Conservation (phyloP, 2,329 filamentous ascomycete genomes). For the Aureobasidium melanogenum region DNA sequence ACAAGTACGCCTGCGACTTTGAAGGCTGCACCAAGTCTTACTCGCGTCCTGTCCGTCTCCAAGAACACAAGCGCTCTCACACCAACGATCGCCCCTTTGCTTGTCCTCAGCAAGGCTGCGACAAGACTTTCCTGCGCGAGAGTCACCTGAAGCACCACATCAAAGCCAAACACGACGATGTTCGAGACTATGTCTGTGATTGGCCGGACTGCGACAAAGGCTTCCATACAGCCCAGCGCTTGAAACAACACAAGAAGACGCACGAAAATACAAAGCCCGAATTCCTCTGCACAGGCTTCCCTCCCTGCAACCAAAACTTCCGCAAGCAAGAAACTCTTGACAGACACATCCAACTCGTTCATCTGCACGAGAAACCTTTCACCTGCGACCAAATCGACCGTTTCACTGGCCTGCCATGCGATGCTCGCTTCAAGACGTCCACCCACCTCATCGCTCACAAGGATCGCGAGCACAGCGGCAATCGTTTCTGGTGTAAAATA, state of each 20-base stretch:
- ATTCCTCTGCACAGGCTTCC: conserved; percentile 62
- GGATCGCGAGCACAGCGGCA: conserved; percentile 58
- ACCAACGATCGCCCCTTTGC: conserved; percentile 73
- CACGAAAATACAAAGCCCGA: conserved; percentile 67
- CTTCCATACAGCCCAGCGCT: conserved; percentile 68
- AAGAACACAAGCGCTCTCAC: conserved; percentile 75
- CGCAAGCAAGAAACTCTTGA: conserved; percentile 81
- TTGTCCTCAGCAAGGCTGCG: conserved; percentile 62
- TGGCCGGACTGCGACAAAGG: conserved; percentile 67
- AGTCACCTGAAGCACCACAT: conserved; percentile 82
- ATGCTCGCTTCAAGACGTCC: conserved; percentile 63
- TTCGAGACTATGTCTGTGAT: conserved; percentile 63
- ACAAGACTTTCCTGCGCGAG: conserved; percentile 76
- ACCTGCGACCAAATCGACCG: conserved; percentile 54
- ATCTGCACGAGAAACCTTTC: conserved; percentile 64
- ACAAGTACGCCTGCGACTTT: conserved; percentile 68
- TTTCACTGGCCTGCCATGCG: conserved; percentile 49
- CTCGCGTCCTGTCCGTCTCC: conserved; percentile 73
- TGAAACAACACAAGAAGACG: conserved; percentile 65
- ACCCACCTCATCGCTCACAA: conserved; percentile 64
- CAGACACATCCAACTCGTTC: conserved; percentile 69
- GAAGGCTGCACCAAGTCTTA: conserved; percentile 72
- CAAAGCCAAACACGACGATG: conserved; percentile 67
- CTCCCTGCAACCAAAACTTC: conserved; percentile 67
- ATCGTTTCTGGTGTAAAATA: conserved; percentile 67